Percentiles rank a stretch among this genome's conserved stretches.
phyloP scores from a whole-genome alignment of 257 asterid species.

The Capsicum rhomboideum region DNA sequence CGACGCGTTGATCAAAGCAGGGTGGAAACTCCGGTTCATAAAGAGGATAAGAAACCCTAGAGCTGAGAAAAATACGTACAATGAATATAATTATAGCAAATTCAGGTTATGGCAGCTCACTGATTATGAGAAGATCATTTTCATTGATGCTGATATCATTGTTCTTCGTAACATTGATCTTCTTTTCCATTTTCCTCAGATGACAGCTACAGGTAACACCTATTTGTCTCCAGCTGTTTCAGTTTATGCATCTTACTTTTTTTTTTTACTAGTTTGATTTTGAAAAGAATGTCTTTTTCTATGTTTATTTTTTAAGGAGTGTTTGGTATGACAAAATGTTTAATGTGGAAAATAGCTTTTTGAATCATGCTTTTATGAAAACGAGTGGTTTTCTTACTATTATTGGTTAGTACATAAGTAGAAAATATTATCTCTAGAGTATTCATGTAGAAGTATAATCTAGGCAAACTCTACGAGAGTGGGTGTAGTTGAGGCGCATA shows the following conservation, averaged over 20 bases:
- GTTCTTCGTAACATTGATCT: conserved; percentile 23
- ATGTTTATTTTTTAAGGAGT: too few species aligned
- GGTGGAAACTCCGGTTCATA: conserved; percentile 28
- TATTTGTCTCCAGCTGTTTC: not conserved
- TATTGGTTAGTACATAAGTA: too few species aligned
- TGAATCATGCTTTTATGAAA: too few species aligned
- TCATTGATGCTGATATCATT: conserved; percentile 26
- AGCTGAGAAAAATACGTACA: conserved; percentile 22
- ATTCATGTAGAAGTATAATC: too few species aligned
- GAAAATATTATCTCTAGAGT: too few species aligned
- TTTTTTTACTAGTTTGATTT: not conserved
- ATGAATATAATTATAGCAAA: conserved; percentile 34
- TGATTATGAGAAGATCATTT: conserved; percentile 25
- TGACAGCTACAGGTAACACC: conserved; percentile 21
- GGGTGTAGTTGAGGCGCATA: too few species aligned
- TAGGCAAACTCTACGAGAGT: too few species aligned
- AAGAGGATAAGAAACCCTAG: conserved; percentile 28
- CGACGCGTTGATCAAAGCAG: conserved; percentile 36
- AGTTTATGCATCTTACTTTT: not conserved
- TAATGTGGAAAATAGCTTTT: too few species aligned
- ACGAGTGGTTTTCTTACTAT: too few species aligned
- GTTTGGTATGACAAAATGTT: too few species aligned
- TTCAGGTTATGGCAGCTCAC: conserved; percentile 35
- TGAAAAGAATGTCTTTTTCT: not conserved
- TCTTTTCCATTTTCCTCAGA: conserved; percentile 25